These are phyloP conservation scores for Periconia sp. DNA, from an alignment of 2,329 filamentous ascomycete species.

Conservation along the genomic window DNA sequence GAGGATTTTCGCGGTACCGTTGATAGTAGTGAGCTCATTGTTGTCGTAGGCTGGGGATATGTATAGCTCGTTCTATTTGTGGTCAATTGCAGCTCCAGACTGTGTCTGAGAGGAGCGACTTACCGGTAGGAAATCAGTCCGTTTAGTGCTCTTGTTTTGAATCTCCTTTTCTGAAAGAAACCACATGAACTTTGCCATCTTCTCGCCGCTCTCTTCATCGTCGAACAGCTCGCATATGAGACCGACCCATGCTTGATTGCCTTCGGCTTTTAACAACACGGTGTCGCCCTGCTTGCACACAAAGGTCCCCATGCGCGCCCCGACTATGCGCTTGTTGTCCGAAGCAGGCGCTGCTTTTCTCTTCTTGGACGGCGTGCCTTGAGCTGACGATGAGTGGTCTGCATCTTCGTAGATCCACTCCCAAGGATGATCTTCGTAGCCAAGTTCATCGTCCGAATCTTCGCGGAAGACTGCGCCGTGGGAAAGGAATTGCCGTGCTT, in stretches of 20 bases:
- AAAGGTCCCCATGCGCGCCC: constrained; percentile 80
- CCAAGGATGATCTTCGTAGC: constrained; percentile 54
- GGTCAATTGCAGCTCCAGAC: constrained; percentile 14
- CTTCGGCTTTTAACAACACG: constrained; percentile 85
- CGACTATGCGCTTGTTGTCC: constrained; percentile 62
- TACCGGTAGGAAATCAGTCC: constrained; percentile 74
- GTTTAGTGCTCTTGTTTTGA: constrained; percentile 77
- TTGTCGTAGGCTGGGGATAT: constrained; percentile 84
- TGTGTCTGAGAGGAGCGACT: constrained; percentile 13
- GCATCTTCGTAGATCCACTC: constrained; percentile 58
- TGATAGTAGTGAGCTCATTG: constrained; percentile 86
- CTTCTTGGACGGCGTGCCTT: constrained; percentile 35
- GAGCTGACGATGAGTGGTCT: constrained; percentile 16
- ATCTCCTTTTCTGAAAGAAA: constrained; percentile 92
- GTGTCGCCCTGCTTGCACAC: constrained; percentile 80
- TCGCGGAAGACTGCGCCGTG: constrained; percentile 68
- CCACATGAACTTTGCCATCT: constrained; percentile 91
- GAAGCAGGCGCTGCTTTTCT: constrained; percentile 26
- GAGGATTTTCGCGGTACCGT: constrained; percentile 80
- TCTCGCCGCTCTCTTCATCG: constrained; percentile 59
- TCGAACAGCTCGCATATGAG: constrained; percentile 82
- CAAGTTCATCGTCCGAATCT: constrained; percentile 85
- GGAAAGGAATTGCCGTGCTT: constrained; percentile 54
- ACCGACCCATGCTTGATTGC: constrained; percentile 89
- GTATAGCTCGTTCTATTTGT: constrained; percentile 78